These are phyloP conservation scores for Suaeda aralocaspica DNA, from an alignment of 148 eudicot species.

Conservation along the genomic window DNA sequence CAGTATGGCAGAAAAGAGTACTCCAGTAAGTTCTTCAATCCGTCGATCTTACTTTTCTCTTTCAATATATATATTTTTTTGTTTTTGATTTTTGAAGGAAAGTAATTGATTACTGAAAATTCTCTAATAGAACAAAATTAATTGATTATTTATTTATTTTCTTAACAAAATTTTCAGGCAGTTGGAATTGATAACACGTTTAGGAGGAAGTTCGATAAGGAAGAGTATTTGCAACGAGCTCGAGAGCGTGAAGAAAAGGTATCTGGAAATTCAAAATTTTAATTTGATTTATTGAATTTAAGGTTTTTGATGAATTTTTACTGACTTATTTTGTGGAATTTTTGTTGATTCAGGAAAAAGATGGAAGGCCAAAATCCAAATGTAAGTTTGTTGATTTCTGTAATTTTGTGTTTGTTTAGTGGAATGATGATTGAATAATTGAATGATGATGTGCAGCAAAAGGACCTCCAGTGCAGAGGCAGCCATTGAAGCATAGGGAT, in stretches of 20 bases:
- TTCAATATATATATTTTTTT: no score
- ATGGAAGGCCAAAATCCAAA: constrained; percentile 48
- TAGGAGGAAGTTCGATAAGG: constrained; percentile 79
- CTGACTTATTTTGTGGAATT: not conserved
- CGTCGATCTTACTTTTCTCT: not conserved
- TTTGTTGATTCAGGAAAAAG: constrained; percentile 44
- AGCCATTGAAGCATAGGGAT: constrained; percentile 96
- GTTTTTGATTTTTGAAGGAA: not conserved
- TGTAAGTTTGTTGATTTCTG: constrained; percentile 39
- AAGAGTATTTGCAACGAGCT: constrained; percentile 87
- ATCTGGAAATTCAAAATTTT: not conserved
- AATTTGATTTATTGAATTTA: not conserved
- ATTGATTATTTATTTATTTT: not conserved
- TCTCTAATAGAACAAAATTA: not conserved
- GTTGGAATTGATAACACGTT: constrained; percentile 96
- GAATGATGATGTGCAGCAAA: constrained; percentile 48
- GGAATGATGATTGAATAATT: not conserved
- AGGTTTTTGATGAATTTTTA: not conserved
- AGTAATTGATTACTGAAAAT: not conserved
- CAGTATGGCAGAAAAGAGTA: constrained; percentile 44
- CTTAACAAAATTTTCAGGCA: constrained; percentile 45
- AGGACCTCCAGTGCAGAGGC: constrained; percentile 90
- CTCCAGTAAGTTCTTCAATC: constrained; percentile 22
- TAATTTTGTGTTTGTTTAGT: not conserved
- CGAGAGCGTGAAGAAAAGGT: constrained; percentile 93